Evolutionary conservation across 2,329 filamentous ascomycete species (phyloP).

Genomic region (Trichophyton benhamiae): DNA sequence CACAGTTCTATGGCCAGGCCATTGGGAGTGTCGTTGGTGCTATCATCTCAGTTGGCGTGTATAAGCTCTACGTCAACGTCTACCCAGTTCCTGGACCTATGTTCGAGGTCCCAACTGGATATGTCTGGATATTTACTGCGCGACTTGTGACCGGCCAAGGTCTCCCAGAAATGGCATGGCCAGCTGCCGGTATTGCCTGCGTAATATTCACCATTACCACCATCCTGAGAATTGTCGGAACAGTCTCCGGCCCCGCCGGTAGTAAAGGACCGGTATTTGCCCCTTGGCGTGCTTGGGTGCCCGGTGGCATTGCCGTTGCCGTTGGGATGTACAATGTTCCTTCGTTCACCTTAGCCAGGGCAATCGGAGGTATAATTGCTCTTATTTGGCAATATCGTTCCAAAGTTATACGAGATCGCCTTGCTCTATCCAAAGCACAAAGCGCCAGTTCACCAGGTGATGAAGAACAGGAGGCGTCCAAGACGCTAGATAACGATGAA

Average conservation of each 20-base stretch:
- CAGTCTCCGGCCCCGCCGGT: constrained; percentile 17
- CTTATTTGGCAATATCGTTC: constrained; percentile 61
- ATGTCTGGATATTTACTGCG: constrained; percentile 96
- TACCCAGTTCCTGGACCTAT: constrained; percentile 79
- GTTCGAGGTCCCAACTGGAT: constrained; percentile 88
- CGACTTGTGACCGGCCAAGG: constrained; percentile 84
- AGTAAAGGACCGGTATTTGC: constrained; percentile 22
- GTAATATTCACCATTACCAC: constrained; percentile 62
- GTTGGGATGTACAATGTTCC: constrained; percentile 98
- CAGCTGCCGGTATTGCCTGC: constrained; percentile 67
- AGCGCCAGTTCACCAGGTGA: not conserved
- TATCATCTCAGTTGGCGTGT: constrained; percentile 72
- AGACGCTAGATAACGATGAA: constrained; percentile 11
- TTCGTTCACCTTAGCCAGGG: constrained; percentile 82
- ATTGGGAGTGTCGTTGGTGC: constrained; percentile 81
- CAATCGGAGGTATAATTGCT: constrained; percentile 62
- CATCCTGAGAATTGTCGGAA: constrained; percentile 46
- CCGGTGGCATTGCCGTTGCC: constrained; percentile 89
- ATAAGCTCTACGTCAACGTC: constrained; percentile 78
- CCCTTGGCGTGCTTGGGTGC: constrained; percentile 62
- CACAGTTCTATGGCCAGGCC: constrained; percentile 93
- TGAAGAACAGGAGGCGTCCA: not conserved
- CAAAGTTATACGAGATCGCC: constrained; percentile 30
- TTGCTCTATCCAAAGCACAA: constrained; percentile 3
- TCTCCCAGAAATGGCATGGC: constrained; percentile 66